A percentile compares a stretch with the other conserved stretches of the same genome.
These are phyloP conservation scores for Graphilbum fragrans DNA, from an alignment of 2,329 filamentous ascomycete species.

Conservation along the genomic window DNA sequence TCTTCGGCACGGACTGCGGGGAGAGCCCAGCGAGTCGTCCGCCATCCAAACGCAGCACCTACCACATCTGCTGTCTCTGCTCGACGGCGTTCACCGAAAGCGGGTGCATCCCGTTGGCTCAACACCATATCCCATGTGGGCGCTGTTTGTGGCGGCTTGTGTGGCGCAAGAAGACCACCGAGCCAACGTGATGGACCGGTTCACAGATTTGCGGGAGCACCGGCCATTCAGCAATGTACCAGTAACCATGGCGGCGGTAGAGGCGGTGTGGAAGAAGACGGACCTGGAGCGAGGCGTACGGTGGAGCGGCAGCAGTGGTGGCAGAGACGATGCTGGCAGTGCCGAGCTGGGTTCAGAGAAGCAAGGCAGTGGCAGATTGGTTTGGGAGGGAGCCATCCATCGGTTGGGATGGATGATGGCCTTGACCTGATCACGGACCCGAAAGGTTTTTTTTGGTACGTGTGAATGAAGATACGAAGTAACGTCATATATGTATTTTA, in stretches of 20 bases:
- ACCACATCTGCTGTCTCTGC: background rate
- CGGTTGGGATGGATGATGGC: conserved; percentile 3
- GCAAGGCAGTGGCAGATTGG: background rate
- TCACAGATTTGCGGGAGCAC: background rate
- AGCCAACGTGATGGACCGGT: background rate
- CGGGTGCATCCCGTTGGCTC: conserved; percentile 2
- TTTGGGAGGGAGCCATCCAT: conserved; percentile 3
- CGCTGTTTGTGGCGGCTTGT: conserved; percentile 3
- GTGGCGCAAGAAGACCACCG: conserved; percentile 3
- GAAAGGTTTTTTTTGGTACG: too few species aligned
- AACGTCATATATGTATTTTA: too few species aligned
- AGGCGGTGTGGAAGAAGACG: conserved; percentile 3
- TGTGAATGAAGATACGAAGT: too few species aligned
- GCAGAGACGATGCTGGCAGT: background rate
- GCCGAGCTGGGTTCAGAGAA: background rate
- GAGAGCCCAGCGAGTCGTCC: background rate
- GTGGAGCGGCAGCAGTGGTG: background rate
- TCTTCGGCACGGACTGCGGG: background rate
- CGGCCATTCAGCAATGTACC: conserved; percentile 5
- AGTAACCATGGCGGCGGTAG: background rate
- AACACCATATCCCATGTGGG: conserved; percentile 4
- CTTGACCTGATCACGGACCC: background rate
- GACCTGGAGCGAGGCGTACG: background rate
- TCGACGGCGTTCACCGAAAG: background rate
- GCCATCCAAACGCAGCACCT: conserved; percentile 2